phyloP scores from a whole-genome alignment of 306 rosid genomes.

The Quillaja saponaria region DNA sequence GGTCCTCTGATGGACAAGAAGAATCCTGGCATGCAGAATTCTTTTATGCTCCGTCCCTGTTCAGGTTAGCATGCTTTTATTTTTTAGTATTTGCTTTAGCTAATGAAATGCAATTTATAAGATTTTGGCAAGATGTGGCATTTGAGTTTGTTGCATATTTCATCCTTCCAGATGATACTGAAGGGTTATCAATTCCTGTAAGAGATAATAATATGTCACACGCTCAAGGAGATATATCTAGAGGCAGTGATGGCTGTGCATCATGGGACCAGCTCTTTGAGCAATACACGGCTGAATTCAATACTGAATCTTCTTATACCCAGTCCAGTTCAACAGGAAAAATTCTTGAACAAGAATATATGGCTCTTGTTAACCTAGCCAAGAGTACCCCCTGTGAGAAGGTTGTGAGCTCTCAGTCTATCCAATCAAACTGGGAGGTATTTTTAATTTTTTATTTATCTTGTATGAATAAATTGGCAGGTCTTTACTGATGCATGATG shows the following conservation, averaged over 20 bases:
- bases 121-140: constrained; percentile 29
- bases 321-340: constrained; percentile 46
- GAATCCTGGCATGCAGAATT: constrained; percentile 38
- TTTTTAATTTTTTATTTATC: constrained; percentile 5
- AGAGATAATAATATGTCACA: constrained; percentile 47
- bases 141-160: constrained; percentile 16
- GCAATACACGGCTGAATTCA: constrained; percentile 44
- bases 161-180: constrained; percentile 44
- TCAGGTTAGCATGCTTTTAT: constrained; percentile 34
- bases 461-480: not conserved
- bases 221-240: constrained; percentile 42
- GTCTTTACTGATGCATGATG: constrained; percentile 5
- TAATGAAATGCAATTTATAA: constrained; percentile 11
- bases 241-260: constrained; percentile 42
- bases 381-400: constrained; percentile 40
- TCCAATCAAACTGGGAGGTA: constrained; percentile 76
- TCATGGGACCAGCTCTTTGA: constrained; percentile 69
- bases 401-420: constrained; percentile 47
- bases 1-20: constrained; percentile 37
- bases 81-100: constrained; percentile 1
- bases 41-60: constrained; percentile 36
- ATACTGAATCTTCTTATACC: constrained; percentile 44
- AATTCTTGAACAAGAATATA: constrained; percentile 45
- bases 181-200: constrained; percentile 56
- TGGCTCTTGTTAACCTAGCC: constrained; percentile 30